Evolutionary conservation across 768 basidiomycete species (phyloP).

Genomic region (Hericium rajendrae): DNA sequence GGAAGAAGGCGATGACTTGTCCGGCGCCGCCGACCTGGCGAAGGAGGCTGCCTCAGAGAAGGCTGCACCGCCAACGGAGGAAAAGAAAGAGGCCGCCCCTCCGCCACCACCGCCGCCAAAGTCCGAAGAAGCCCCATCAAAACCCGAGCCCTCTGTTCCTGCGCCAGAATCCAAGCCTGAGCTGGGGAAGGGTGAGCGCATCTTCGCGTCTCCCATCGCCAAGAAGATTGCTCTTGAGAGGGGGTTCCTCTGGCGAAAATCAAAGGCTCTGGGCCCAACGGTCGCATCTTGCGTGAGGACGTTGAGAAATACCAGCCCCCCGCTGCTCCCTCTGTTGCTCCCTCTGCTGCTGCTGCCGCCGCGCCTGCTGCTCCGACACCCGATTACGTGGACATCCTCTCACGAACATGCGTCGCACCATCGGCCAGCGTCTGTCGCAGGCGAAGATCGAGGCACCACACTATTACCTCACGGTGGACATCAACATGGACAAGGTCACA

Average conservation of each 20-base stretch:
- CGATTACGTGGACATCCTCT: constrained; percentile 88
- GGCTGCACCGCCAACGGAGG: constrained; percentile 23
- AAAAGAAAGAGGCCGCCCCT: constrained; percentile 16
- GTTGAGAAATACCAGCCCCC: constrained; percentile 79
- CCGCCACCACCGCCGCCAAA: constrained; percentile 32
- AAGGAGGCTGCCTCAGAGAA: constrained; percentile 44
- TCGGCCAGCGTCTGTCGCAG: constrained; percentile 83
- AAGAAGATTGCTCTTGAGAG: constrained; percentile 93
- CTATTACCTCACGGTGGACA: constrained; percentile 91
- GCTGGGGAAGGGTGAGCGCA: constrained; percentile 60
- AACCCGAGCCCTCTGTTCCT: constrained; percentile 24
- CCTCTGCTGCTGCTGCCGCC: constrained; percentile 36
- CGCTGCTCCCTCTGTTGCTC: constrained; percentile 31
- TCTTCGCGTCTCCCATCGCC: constrained; percentile 92
- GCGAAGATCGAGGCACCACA: constrained; percentile 94
- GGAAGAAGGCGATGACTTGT: constrained; percentile 93
- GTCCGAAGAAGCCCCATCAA: constrained; percentile 23
- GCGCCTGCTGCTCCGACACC: constrained; percentile 38
- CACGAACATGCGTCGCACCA: constrained; percentile 90
- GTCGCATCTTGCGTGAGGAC: constrained; percentile 90
- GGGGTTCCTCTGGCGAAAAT: constrained; percentile 85
- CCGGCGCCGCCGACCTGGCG: constrained; percentile 69
- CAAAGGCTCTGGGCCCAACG: constrained; percentile 89
- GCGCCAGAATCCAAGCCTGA: constrained; percentile 41
- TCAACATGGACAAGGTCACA: constrained; percentile 93